These are phyloP conservation scores for Mortierella sp. DNA, from an alignment of 371 early-diverging fungal genomes.

Conservation along the genomic window DNA sequence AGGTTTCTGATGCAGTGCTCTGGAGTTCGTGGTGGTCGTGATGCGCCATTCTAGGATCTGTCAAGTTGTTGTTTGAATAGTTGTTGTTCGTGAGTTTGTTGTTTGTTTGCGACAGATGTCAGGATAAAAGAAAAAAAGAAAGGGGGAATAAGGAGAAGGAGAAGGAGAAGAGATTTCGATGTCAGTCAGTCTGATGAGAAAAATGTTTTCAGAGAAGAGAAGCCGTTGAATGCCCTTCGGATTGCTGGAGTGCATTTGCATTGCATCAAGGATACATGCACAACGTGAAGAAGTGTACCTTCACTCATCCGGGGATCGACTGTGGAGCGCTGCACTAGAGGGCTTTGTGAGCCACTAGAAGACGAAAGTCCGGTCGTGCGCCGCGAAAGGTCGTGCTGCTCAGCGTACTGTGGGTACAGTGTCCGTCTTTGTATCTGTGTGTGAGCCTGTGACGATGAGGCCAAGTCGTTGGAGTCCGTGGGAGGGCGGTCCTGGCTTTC, in stretches of 20 bases:
- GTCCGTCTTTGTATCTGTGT: neutral
- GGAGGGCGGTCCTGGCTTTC: neutral
- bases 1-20: conserved; percentile 61
- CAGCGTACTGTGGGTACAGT: neutral
- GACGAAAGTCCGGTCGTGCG: conserved; percentile 15
- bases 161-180: conserved; percentile 6
- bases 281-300: conserved; percentile 12
- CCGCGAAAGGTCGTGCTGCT: conserved; percentile 6
- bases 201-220: neutral
- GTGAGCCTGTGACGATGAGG: neutral
- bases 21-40: neutral
- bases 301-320: conserved; percentile 19
- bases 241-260: neutral
- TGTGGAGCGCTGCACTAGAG: conserved; percentile 24
- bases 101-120: neutral
- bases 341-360: conserved; percentile 26
- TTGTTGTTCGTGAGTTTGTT: neutral
- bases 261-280: neutral
- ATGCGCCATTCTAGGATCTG: neutral
- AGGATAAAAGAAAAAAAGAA: neutral
- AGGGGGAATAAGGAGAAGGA: neutral
- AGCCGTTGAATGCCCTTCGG: neutral
- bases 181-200: conserved; percentile 3
- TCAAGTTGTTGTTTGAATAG: neutral
- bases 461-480: neutral